Base-by-base conservation (phyloP, 2,329 filamentous ascomycete genomes). In the Ustulina deusta region DNA sequence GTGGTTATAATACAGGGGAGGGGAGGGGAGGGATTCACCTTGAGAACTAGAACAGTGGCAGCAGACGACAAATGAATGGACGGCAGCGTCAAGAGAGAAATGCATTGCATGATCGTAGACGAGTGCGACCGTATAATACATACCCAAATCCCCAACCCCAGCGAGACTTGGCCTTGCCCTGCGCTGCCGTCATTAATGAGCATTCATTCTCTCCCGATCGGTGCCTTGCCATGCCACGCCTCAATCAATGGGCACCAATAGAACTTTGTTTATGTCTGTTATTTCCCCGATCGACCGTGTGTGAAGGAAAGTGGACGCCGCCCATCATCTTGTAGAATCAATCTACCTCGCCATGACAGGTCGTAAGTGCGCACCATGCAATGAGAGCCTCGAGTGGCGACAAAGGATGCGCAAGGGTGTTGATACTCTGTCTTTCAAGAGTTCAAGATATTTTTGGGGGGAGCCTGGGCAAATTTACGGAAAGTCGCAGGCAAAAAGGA, bases 391-490 rank as follows among this genome's bases (percentile, higher is more conserved):
- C 32, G 25, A 13, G n/a, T 27, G 49, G 32, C 42, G n/a, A 44
- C 22, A 27, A 27, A 36, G 25, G 55, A 52, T 57, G 66, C 60
- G 56, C 48, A 58, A 46, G 25, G 55, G 49, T 29, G 27, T 55
- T 63, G 58, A 65, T 40, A 49, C 66, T 69, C 67, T 69, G 32
- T 71, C 1, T 71, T 69, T 58, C 69, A 69, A 71, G 67, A 71
- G 63, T 27, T 61, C 59, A 62, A 62, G 17, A 27, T 60, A 34
- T 59, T 51, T 38, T 63, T 38, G 42, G 9, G 15, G 9, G 22
- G 11, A 3, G 61, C 66, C 56, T 51, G 29, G 48, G 48, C 54
- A 61, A 27, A 38, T 40, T 44, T 48, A 29, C 20, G 55, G 11
- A 44, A 64, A 57, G 61, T 48, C 32, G 17, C 27, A 55, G 54